phyloP scores from a whole-genome alignment of 306 rosid genomes.

The Sesbania bispinosa region DNA sequence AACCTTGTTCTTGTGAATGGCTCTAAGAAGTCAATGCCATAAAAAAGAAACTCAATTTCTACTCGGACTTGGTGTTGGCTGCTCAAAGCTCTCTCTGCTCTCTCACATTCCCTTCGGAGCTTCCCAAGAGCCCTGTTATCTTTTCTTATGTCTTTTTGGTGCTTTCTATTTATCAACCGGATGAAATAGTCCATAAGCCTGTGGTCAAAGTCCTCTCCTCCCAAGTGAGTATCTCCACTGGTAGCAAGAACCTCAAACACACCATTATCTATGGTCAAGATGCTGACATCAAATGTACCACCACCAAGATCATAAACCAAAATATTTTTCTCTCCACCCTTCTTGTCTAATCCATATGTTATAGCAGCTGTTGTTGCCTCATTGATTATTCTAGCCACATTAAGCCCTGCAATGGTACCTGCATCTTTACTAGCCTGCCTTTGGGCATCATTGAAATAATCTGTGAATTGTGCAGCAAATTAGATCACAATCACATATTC shows the following conservation, averaged over 20 bases:
- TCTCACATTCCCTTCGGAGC: constrained; percentile 52
- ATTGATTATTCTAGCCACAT: constrained; percentile 47
- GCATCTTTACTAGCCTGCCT: constrained; percentile 61
- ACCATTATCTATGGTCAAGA: constrained; percentile 56
- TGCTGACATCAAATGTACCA: constrained; percentile 66
- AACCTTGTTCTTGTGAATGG: constrained; percentile 51
- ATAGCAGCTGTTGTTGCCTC: constrained; percentile 57
- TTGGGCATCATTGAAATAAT: constrained; percentile 58
- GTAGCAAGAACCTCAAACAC: constrained; percentile 56
- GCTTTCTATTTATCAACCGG: constrained; percentile 47
- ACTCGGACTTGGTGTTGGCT: constrained; percentile 56
- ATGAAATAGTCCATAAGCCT: constrained; percentile 55
- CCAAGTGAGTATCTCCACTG: constrained; percentile 59
- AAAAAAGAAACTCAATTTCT: constrained; percentile 51
- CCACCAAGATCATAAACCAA: constrained; percentile 63
- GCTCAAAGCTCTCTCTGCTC: constrained; percentile 59
- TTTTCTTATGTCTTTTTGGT: constrained; percentile 45
- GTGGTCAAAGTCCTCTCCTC: constrained; percentile 69
- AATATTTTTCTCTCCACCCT: constrained; percentile 42
- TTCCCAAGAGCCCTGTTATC: constrained; percentile 56
- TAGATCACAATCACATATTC: neutral
- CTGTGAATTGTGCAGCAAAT: constrained; percentile 20
- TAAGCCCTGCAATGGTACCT: constrained; percentile 47
- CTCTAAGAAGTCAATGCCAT: constrained; percentile 54
- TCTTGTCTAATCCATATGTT: constrained; percentile 53